These are phyloP conservation scores for Metarhizium rileyi DNA, from an alignment of 2,329 filamentous ascomycete species.

Conservation along the genomic window DNA sequence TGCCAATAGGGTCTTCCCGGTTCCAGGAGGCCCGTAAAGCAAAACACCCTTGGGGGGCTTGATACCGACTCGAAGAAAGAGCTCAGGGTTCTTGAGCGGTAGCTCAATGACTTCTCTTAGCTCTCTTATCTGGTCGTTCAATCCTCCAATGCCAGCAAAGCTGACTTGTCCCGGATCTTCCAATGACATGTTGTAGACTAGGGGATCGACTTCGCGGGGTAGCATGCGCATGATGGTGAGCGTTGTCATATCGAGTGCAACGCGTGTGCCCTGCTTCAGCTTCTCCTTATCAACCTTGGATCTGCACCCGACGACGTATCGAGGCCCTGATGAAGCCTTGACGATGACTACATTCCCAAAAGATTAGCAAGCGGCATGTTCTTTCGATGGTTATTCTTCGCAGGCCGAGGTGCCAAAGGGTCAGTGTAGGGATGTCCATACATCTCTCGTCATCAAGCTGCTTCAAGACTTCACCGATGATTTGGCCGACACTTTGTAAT, in stretches of 20 bases:
- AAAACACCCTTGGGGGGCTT: constrained; percentile 97
- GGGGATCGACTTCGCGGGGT: constrained; percentile 91
- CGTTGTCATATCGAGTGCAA: constrained; percentile 97
- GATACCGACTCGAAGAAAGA: constrained; percentile 94
- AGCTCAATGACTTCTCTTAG: constrained; percentile 95
- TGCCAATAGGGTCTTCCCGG: constrained; percentile 90
- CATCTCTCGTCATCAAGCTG: constrained; percentile 98
- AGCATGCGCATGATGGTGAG: constrained; percentile 99
- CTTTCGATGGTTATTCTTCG: constrained; percentile 11
- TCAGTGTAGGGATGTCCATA: constrained; percentile 34
- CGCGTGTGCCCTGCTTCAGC: constrained; percentile 95
- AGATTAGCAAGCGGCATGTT: constrained; percentile 6
- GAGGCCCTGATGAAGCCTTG: constrained; percentile 91
- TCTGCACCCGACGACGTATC: constrained; percentile 96
- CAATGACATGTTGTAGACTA: constrained; percentile 99
- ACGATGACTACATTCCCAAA: constrained; percentile 69
- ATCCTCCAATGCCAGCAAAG: constrained; percentile 92
- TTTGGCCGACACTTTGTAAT: constrained; percentile 95
- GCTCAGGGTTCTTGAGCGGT: constrained; percentile 95
- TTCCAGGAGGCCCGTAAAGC: constrained; percentile 91
- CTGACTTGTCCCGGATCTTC: constrained; percentile 97
- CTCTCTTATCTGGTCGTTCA: constrained; percentile 98
- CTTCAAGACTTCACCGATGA: constrained; percentile 97
- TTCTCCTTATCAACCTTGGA: constrained; percentile 97
- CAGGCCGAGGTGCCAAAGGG: background rate